phyloP scores from a whole-genome alignment of 108 stramenopile genomes.

The Ochromonas danica region DNA sequence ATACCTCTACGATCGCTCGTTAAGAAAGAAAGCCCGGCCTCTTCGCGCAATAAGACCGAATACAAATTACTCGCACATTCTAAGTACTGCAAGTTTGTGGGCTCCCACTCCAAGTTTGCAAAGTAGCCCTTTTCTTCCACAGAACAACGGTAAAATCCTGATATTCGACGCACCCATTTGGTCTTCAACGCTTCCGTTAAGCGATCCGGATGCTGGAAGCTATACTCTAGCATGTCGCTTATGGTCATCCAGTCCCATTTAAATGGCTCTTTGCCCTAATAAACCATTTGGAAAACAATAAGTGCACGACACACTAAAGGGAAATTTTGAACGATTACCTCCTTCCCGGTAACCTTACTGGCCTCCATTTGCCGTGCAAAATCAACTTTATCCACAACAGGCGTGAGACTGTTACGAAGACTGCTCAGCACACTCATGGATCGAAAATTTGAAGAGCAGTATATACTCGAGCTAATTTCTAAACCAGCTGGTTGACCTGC shows the following conservation, averaged over 20 bases:
- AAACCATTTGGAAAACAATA: neutral
- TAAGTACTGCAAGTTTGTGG: conserved; percentile 26
- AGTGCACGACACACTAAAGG: neutral
- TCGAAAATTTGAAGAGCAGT: neutral
- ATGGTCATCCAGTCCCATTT: conserved; percentile 33
- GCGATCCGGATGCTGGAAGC: neutral
- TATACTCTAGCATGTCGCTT: conserved; percentile 32
- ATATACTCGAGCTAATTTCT: neutral
- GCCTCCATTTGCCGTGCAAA: neutral
- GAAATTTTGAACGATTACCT: neutral
- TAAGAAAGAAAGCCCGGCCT: neutral
- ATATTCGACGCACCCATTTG: conserved; percentile 21
- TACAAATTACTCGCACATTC: conserved; percentile 29
- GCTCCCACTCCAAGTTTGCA: conserved; percentile 35
- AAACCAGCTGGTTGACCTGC: neutral
- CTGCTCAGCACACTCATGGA: neutral
- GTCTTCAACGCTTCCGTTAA: conserved; percentile 31
- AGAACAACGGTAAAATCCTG: conserved; percentile 32
- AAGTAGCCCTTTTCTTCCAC: conserved; percentile 34
- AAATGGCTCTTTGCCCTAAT: conserved; percentile 34
- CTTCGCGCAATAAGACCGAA: neutral
- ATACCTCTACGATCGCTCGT: conserved; percentile 24
- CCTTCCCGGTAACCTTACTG: conserved; percentile 5
- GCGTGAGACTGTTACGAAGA: neutral
- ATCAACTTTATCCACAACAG: conserved; percentile 11